phyloP scores from a whole-genome alignment of 139 green algal genomes.

The Astrephomene gubernaculifera region DNA sequence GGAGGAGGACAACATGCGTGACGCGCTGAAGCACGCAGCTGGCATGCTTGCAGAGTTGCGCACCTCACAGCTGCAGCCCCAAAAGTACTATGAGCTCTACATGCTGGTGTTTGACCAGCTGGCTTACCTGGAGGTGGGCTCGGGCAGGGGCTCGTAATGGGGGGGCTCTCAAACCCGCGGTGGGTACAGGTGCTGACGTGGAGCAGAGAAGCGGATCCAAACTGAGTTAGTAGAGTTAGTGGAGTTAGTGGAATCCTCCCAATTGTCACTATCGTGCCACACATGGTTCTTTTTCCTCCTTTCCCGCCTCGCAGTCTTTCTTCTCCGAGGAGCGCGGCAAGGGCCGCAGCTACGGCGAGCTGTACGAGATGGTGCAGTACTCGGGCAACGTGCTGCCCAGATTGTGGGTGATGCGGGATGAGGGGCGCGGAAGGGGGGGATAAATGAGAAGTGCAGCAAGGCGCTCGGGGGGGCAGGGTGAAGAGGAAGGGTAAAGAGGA shows the following conservation, averaged over 20 bases:
- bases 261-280: too few relatives aligned
- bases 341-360: conserved; percentile 75
- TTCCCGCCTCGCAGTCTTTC: conserved; percentile 68
- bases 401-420: conserved; percentile 69
- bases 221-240: background rate
- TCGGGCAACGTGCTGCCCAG: conserved; percentile 96
- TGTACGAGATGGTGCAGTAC: conserved; percentile 98
- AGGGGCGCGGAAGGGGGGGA: too few relatives aligned
- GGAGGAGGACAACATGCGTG: conserved; percentile 95
- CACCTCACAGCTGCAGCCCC: conserved; percentile 90
- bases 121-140: conserved; percentile 72
- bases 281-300: too few relatives aligned
- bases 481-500: background rate
- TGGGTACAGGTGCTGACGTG: too few relatives aligned
- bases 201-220: too few relatives aligned
- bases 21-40: conserved; percentile 90
- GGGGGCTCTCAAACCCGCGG: too few relatives aligned
- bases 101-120: conserved; percentile 93
- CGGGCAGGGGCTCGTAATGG: too few relatives aligned
- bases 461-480: background rate
- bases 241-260: too few relatives aligned
- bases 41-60: conserved; percentile 95
- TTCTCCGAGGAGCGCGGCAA: conserved; percentile 86
- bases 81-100: conserved; percentile 99
- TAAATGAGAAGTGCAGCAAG: too few relatives aligned